Percentiles rank a stretch among this genome's conserved stretches.
phyloP scores from a whole-genome alignment of 73 alveolate genomes.

The Paramecium octaurelia region DNA sequence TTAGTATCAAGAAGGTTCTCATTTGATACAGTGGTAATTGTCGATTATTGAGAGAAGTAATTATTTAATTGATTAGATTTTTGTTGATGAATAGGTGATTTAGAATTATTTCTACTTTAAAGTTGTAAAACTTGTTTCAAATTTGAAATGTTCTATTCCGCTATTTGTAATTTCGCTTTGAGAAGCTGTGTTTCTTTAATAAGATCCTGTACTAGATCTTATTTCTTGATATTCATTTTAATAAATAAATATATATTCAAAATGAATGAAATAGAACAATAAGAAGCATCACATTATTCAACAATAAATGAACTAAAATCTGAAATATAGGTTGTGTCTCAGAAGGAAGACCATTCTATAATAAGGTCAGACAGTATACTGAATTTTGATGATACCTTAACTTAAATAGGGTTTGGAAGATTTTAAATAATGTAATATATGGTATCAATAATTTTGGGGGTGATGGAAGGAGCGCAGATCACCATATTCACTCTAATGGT shows the following conservation, averaged over 20 bases:
- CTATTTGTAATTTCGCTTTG: neutral
- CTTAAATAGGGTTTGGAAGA: conserved; percentile 57
- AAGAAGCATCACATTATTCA: conserved; percentile 44
- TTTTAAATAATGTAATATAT: conserved; percentile 8
- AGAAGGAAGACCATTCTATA: neutral
- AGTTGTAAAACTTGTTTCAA: neutral
- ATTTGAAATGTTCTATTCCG: neutral
- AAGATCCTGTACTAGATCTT: neutral
- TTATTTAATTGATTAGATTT: neutral
- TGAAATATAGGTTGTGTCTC: neutral
- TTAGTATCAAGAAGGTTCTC: neutral
- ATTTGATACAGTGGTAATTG: neutral
- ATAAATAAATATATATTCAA: neutral
- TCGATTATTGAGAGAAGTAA: neutral
- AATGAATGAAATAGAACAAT: neutral
- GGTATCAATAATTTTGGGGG: conserved; percentile 31
- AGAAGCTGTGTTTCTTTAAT: neutral
- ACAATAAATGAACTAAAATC: conserved; percentile 31
- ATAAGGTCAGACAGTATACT: neutral
- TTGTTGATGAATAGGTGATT: neutral
- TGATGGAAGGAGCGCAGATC: conserved; percentile 60
- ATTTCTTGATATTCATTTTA: neutral
- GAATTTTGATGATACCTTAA: conserved; percentile 44
- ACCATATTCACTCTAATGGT: conserved; percentile 51
- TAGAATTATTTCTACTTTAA: conserved; percentile 7